Conservation (phyloP, 306 rosid species). For the Sechiopsis laciniata region DNA sequence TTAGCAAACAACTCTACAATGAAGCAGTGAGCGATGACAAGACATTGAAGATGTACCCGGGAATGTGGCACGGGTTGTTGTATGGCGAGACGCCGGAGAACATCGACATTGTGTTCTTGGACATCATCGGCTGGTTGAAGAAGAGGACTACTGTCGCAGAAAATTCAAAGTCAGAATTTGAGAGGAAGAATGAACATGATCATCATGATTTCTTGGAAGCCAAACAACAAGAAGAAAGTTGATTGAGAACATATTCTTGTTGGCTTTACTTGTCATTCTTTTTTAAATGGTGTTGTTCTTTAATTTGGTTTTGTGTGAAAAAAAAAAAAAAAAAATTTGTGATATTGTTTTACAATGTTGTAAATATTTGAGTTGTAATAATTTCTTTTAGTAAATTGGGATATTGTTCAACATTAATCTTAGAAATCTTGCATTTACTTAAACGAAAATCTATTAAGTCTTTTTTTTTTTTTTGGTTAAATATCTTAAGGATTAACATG, state of each 20-base stretch:
- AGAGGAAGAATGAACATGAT: constrained; percentile 50
- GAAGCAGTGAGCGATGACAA: constrained; percentile 57
- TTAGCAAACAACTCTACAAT: constrained; percentile 51
- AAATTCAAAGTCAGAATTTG: constrained; percentile 45
- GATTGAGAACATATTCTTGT: too few relatives aligned
- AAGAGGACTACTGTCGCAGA: constrained; percentile 19
- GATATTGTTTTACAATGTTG: background rate
- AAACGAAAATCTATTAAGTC: too few relatives aligned
- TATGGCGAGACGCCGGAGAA: constrained; percentile 80
- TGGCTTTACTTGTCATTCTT: background rate
- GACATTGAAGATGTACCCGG: constrained; percentile 60
- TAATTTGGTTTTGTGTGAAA: background rate
- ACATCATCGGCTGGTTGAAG: constrained; percentile 60
- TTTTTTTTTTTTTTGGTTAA: too few relatives aligned
- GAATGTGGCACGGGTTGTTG: constrained; percentile 88
- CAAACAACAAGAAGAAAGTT: background rate
- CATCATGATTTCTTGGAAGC: constrained; percentile 13
- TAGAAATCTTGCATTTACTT: too few relatives aligned
- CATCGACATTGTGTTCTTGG: constrained; percentile 50
- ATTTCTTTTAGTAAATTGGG: background rate
- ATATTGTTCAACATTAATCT: too few relatives aligned
- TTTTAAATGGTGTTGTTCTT: too few relatives aligned
- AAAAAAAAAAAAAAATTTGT: too few relatives aligned
- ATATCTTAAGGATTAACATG: too few relatives aligned
- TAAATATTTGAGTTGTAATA: too few relatives aligned